Percentiles rank a stretch among this genome's conserved stretches.
phyloP scores from a whole-genome alignment of 2,329 filamentous ascomycete genomes.

The Penicillium corylophilum region DNA sequence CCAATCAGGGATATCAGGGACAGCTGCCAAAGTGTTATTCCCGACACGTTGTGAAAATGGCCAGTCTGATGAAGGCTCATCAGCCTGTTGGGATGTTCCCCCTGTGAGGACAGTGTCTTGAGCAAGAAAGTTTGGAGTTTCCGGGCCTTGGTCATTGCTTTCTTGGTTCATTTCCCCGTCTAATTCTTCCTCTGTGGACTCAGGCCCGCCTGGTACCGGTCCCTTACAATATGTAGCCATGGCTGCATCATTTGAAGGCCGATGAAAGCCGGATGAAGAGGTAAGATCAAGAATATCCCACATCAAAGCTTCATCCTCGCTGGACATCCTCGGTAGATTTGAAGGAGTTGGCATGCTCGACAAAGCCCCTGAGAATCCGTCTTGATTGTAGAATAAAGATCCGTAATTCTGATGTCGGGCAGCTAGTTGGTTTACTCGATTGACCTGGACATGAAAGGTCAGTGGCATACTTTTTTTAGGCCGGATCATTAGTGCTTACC shows the following conservation, averaged over 20 bases:
- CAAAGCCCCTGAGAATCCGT: constrained; percentile 22
- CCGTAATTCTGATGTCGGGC: constrained; percentile 24
- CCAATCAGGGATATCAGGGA: constrained; percentile 27
- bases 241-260: neutral
- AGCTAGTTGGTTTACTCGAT: constrained; percentile 21
- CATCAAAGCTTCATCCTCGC: constrained; percentile 24
- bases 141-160: neutral
- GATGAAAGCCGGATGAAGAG: constrained; percentile 9
- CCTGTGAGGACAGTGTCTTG: neutral
- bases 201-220: neutral
- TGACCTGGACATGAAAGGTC: constrained; percentile 9
- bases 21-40: constrained; percentile 7
- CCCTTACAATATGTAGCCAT: neutral
- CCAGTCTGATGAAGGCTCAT: constrained; percentile 15
- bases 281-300: constrained; percentile 29
- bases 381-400: constrained; percentile 27
- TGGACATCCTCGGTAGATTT: constrained; percentile 26
- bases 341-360: constrained; percentile 26
- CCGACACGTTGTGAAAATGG: constrained; percentile 11
- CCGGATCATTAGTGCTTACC: constrained; percentile 5
- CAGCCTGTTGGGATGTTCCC: neutral
- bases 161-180: neutral
- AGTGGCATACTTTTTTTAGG: neutral
- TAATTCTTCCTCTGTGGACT: neutral
- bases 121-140: neutral